A percentile compares a stretch with the other conserved stretches of the same genome.
phyloP scores from a whole-genome alignment of 2,329 filamentous ascomycete species.

The Diaporthe citrichinensis region DNA sequence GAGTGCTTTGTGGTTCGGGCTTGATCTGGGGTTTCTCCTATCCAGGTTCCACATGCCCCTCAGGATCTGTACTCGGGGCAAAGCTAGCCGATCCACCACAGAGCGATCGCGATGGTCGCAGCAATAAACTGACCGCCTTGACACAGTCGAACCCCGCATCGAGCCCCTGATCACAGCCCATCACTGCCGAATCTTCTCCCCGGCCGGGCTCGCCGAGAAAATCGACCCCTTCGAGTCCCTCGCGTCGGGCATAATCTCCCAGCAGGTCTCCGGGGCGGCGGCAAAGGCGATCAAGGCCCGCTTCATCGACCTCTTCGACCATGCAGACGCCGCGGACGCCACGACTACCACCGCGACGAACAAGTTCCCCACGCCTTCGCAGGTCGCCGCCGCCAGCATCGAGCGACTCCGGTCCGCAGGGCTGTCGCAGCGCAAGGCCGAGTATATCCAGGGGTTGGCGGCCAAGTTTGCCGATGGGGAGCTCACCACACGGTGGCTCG shows the following conservation, averaged over 20 bases:
- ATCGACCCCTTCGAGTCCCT: conserved; percentile 91
- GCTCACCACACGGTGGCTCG: conserved; percentile 81
- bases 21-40: neutral
- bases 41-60: neutral
- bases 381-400: conserved; percentile 76
- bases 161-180: conserved; percentile 80
- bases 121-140: neutral
- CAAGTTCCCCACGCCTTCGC: conserved; percentile 81
- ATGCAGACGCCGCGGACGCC: conserved; percentile 39
- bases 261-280: conserved; percentile 95
- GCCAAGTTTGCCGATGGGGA: conserved; percentile 84
- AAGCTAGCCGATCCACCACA: neutral
- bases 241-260: conserved; percentile 90
- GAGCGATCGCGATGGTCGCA: neutral
- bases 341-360: conserved; percentile 29
- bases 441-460: conserved; percentile 91
- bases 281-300: conserved; percentile 90
- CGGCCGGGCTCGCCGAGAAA: conserved; percentile 84
- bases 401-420: conserved; percentile 84
- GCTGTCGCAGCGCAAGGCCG: conserved; percentile 93
- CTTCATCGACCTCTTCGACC: conserved; percentile 81
- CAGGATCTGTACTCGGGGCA: neutral
- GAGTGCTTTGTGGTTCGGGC: neutral
- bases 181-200: conserved; percentile 83
- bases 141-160: conserved; percentile 76